Evolutionary conservation across 495 filamentous ascomycete genomes (phyloP), one percentile per base, ranked within the genome.

Genomic region (Neurospora terricola): DNA sequence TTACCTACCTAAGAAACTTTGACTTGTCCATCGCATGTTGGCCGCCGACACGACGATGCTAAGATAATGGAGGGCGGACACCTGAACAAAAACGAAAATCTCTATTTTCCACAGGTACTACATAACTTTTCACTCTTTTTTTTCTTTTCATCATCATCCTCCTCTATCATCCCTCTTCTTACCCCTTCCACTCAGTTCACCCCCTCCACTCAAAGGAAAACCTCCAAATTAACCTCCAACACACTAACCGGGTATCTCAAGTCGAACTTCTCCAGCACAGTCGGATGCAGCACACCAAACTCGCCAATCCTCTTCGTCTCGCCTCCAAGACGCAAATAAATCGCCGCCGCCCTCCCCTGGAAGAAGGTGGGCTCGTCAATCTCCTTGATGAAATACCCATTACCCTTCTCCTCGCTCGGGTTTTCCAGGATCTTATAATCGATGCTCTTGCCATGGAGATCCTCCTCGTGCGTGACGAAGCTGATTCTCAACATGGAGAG

Each of bases 161-260:
- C 38, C 12, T 39, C 0, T 40, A 38, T 14, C 4, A 3, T 2
- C 38, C 38, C n/a, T 5, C 21, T 23, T 21, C 16, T 8, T 9
- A 9, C 43, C 45, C n/a, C n/a, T 11, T 54, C 43, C 7, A 9
- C 43, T 21, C 9, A 2, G 30, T 30, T 30, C 30, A 30, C 2
- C 42, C 18, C 0, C 16, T 18, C 6, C 6, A 5, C 71, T 79
- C 73, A 99, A 79, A 99, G 86, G 88, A 99, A 98, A 73, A 93
- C 89, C 83, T 98, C 96, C 23, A 99, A 89, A 79, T 98, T 96
- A 73, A 99, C 84, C 86, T 98, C 96, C 77, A 99, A 81, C n/a
- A 92, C 92, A 83, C 93, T 97, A 80, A 96, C 92, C 54, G 96
- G 96, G 84, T 94, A 93, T 84, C 90, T 93, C 74, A 99, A 85